Evolutionary conservation across 1,284 basidiomycete species (phyloP).

Genomic region (Trametes versicolor): DNA sequence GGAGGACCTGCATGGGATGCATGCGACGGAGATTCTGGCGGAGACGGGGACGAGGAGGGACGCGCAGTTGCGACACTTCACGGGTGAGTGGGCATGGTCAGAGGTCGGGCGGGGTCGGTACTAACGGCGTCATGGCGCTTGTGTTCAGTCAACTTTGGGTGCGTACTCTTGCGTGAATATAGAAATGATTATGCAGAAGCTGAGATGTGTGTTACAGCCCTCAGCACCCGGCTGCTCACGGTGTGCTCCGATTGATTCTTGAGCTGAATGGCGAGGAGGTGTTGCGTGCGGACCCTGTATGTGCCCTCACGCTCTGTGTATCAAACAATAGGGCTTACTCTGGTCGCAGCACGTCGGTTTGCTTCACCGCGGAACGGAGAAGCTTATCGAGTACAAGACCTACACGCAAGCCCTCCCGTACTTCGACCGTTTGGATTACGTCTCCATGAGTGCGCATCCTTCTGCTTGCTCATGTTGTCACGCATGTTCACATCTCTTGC

Average conservation of each 20-base stretch:
- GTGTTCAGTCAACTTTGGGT: constrained; percentile 88
- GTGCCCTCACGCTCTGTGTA: constrained; percentile 40
- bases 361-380: constrained; percentile 97
- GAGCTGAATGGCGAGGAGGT: constrained; percentile 99
- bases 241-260: constrained; percentile 97
- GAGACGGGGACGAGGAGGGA: constrained; percentile 81
- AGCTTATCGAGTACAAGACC: constrained; percentile 99
- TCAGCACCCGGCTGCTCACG: constrained; percentile 98
- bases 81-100: constrained; percentile 62
- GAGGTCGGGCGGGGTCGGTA: constrained; percentile 17
- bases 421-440: constrained; percentile 99
- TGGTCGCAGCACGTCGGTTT: constrained; percentile 89
- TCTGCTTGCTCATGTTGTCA: not conserved
- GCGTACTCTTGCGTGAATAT: constrained; percentile 35
- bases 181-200: not conserved
- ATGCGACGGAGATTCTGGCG: constrained; percentile 79
- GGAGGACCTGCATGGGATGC: constrained; percentile 83
- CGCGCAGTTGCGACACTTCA: constrained; percentile 92
- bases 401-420: constrained; percentile 99
- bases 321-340: constrained; percentile 11
- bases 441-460: constrained; percentile 91
- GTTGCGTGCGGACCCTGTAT: constrained; percentile 87
- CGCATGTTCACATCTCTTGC: constrained; percentile 6
- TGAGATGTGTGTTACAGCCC: constrained; percentile 59
- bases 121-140: constrained; percentile 5